phyloP scores from a whole-genome alignment of 2,329 filamentous ascomycete genomes.

The Tolypocladium capitatum region DNA sequence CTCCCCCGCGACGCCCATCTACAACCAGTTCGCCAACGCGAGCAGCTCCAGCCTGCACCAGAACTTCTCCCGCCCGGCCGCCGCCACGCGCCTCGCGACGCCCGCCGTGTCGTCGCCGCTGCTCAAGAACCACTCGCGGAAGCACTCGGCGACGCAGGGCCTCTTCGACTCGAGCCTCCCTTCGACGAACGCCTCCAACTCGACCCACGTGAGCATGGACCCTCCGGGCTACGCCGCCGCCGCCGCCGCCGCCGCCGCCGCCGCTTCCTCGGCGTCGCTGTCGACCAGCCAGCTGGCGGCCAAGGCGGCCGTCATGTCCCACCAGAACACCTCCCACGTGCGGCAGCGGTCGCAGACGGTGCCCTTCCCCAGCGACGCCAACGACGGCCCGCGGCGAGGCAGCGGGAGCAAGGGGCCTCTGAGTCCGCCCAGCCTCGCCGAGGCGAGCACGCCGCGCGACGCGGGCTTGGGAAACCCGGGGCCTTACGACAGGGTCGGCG shows the following conservation, averaged over 20 bases:
- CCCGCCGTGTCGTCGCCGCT: constrained; percentile 16
- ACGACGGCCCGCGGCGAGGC: constrained; percentile 29
- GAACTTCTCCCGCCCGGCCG: constrained; percentile 45
- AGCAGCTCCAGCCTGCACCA: constrained; percentile 33
- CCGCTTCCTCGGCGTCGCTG: constrained; percentile 13
- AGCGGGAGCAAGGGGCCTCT: constrained; percentile 36
- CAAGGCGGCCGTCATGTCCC: constrained; percentile 61
- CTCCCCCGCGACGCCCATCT: constrained; percentile 31
- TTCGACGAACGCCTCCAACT: constrained; percentile 43
- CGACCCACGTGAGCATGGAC: constrained; percentile 35
- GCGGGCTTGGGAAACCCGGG: constrained; percentile 34
- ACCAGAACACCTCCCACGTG: constrained; percentile 36
- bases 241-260: constrained; percentile 18
- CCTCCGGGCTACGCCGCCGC: constrained; percentile 21
- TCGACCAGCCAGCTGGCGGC: constrained; percentile 69
- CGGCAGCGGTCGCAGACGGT: constrained; percentile 66
- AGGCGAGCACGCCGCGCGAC: constrained; percentile 49
- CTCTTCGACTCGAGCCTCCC: constrained; percentile 64
- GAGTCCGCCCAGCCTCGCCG: constrained; percentile 52
- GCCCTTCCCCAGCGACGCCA: constrained; percentile 38
- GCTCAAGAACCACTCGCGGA: constrained; percentile 39
- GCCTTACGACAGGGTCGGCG: constrained; percentile 40
- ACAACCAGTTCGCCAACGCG: constrained; percentile 34
- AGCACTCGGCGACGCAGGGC: constrained; percentile 61
- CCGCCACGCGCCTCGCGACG: constrained; percentile 14